Base-by-base conservation (phyloP, 805 yeast genomes). In the Tetrapisispora taiwanensis region DNA sequence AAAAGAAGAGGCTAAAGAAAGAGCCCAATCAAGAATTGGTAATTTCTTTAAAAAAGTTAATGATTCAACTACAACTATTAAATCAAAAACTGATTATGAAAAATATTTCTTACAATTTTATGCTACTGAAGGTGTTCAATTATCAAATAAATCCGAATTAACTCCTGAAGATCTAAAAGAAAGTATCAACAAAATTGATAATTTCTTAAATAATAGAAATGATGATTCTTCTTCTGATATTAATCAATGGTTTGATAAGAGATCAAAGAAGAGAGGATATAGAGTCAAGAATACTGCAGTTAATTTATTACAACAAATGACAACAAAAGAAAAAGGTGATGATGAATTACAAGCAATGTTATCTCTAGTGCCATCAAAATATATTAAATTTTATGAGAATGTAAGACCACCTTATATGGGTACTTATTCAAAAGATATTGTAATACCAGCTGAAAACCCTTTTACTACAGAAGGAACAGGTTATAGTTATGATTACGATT, bases 401-500 rank as follows among this genome's bases (percentile, higher is more conserved):
- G 59, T 71, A 7, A 63, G 66, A 43, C 65, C 79, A 5, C 74
- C 80, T 8, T 78, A 71, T 52, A 65, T 66, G 30, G 83, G 83
- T 1, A 72, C 82, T 0, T 75, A 67, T 45, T 71, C 71, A 7
- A 71, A 59, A 43, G 56, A 45, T 44, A 39, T 54, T 41, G 27
- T 46, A n/a, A 30, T 59, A 33, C 62, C 59, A 12, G 54, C 38
- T 30, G 51, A 56, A 27, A 45, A 59, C 28, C 68, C 62, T 17
- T 69, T 51, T 56, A 61, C 53, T 52, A 66, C 56, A 7, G 65
- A 58, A 20, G 55, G 54, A 9, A 52, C 63, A 1, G 59, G 58
- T 15, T 49, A 72, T 48, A 67, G 75, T 40, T 74, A 73, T 53
- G 75, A 68, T 14, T 72, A 68, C 41, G 76, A 74, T 36, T 69